Evolutionary conservation across 345 rosid genomes (phyloP).

Genomic region (Capsella bursapastoris): DNA sequence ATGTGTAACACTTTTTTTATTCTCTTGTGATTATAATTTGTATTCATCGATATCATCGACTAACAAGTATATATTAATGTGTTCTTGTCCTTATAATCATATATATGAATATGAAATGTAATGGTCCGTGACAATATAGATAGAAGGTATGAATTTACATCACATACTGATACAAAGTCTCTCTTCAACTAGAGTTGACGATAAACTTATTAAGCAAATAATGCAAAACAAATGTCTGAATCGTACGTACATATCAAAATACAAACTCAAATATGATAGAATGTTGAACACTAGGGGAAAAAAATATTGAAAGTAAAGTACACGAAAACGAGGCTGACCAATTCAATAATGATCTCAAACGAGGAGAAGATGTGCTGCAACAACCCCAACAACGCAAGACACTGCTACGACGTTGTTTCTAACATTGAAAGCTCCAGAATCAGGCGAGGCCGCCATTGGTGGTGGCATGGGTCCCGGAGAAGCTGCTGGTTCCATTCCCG

Average conservation of each 20-base stretch:
- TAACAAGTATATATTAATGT: neutral
- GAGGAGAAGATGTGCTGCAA: conserved; percentile 32
- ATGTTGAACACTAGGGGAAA: conserved; percentile 22
- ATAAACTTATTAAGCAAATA: conserved; percentile 22
- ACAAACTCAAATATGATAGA: conserved; percentile 34
- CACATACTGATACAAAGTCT: conserved; percentile 22
- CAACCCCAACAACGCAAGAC: conserved; percentile 33
- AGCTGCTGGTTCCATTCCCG: conserved; percentile 29
- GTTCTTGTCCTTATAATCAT: neutral
- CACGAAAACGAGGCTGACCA: conserved; percentile 12
- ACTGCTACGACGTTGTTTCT: conserved; percentile 30
- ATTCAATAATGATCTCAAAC: conserved; percentile 37
- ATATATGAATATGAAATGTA: neutral
- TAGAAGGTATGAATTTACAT: conserved; percentile 29
- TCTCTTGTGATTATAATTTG: neutral
- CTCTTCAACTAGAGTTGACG: conserved; percentile 31
- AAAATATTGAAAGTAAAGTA: conserved; percentile 27
- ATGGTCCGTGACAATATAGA: conserved; percentile 13
- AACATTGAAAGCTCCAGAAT: conserved; percentile 36
- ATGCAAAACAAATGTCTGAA: conserved; percentile 41
- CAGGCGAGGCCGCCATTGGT: conserved; percentile 33
- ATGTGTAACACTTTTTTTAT: neutral
- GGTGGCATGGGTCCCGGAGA: conserved; percentile 43
- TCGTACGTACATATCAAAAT: conserved; percentile 34
- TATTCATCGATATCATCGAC: conserved; percentile 10